Base-by-base conservation (phyloP, 2,329 filamentous ascomycete genomes). In the Sporothrix brunneoviolacea region DNA sequence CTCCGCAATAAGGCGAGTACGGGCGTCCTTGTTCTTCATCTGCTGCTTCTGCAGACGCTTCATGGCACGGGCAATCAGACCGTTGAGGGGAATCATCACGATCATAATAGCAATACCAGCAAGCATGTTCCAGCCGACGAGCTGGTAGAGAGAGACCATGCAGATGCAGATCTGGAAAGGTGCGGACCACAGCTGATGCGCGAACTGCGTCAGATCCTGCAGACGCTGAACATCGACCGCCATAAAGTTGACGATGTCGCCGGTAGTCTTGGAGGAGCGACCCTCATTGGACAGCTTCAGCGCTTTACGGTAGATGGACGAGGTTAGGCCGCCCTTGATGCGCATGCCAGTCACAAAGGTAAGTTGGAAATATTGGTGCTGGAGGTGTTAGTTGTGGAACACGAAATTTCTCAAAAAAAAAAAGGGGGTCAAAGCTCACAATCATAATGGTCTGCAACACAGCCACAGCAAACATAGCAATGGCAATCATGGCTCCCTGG, bases 201-300 rank as follows among this genome's bases (percentile, higher is more conserved):
- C 90, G 64, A 93, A 98, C 63, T 98, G 94, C 2, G 91, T 89
- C 51, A 98, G 73, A 68, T 98, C 93, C 62, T 96, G 88, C 16
- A 98, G 77, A 57, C 94, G 85, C 68, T 98, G 93, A 13, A 91
- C 91, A 65, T 98, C 93, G 9, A 98, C 91, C 40, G 94, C 93
- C 91, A 98, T 98, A 69, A 95, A 93, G 65, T 98, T 98, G 65
- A 98, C 93, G 62, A 98, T 97, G 62, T 98, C 94, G 51, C 93
- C 93, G 0, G 93, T 98, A 0, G 88, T 88, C 70, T 97, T 96
- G 39, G 83, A 70, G 2, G 90, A 79, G 48, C 91, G 82, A 8
- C 93, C 93, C 69, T 98, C 93, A 60, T 95, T 97, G 5, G 91
- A 97, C 16, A 98, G 75, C 56, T 82, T 84, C 55, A 97, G 76